Evolutionary conservation across 148 eudicot genomes (phyloP).

Genomic region (Drosera capensis): DNA sequence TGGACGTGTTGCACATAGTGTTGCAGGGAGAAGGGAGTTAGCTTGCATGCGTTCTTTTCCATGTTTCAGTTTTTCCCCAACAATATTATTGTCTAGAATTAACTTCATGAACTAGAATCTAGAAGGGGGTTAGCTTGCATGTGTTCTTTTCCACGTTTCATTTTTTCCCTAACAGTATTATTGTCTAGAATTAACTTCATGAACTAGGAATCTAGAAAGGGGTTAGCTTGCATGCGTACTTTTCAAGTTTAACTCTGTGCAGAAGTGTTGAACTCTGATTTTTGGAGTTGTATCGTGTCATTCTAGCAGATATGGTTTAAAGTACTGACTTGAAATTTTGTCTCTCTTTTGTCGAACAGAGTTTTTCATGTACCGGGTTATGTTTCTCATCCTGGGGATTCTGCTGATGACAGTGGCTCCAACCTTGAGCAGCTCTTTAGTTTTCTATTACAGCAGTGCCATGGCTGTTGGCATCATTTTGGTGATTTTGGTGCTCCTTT

Average conservation of each 20-base stretch:
- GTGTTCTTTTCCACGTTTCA: no score
- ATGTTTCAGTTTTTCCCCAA: no score
- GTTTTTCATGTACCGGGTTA: conserved; percentile 40
- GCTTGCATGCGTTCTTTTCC: no score
- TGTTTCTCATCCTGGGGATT: conserved; percentile 54
- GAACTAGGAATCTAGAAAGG: no score
- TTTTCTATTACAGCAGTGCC: conserved; percentile 84
- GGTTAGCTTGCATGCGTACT: no score
- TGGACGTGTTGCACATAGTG: not conserved
- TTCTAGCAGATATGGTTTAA: not conserved
- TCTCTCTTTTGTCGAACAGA: conserved; percentile 32
- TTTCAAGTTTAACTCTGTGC: not conserved
- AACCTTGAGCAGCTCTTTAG: conserved; percentile 60
- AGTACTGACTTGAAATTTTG: not conserved
- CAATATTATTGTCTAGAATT: no score
- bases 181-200: no score
- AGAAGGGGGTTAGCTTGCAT: no score
- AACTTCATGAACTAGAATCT: no score
- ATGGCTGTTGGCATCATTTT: conserved; percentile 78
- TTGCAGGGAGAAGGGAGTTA: no score
- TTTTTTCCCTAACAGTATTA: no score
- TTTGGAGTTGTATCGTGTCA: not conserved
- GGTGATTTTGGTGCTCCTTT: conserved; percentile 69
- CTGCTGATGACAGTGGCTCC: conserved; percentile 45
- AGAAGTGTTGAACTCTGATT: not conserved